Evolutionary conservation across 768 basidiomycete genomes (phyloP), one percentile per base, ranked within the genome.

Genomic region (Naematelia aurantialba): DNA sequence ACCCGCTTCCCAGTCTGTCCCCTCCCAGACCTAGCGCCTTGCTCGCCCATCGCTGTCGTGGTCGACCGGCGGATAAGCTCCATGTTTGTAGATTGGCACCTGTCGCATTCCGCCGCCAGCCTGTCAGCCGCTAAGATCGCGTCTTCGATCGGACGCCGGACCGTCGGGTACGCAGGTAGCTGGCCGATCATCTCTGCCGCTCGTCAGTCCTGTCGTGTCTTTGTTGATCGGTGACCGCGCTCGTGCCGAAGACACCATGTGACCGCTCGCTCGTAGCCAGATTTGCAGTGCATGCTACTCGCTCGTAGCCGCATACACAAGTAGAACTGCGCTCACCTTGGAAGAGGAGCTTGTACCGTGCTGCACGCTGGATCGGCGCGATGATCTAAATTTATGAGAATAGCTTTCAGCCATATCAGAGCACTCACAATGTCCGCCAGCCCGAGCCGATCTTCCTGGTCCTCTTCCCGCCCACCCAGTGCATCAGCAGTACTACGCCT

Each of bases 321-420:
- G 17, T n/a, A 44, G 42, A 2, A 42, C 24, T 13, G 25, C 21
- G 52, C 66, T 52, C 26, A 62, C 61, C 66, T 26, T 59, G 44
- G 57, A 72, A 72, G 26, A 72, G 60, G 3, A 72, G 60, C 21
- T 56, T 62, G 48, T 72, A 72, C 19, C 70, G 29, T 13, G 61
- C 29, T 22, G 68, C 68, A 26, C 70, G 45, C 34, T 67, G 67
- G 1, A 69, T 68, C 4, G 68, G 70, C 52, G 58, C 61, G 42
- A 72, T 63, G 39, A 72, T 58, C 65, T 69, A 12, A 26, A 25
- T 13, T 21, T 31, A 14, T 50, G 22, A 17, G 49, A 29, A 10
- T 25, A 39, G 34, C 26, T 27, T 5, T 12, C 8, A 19, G 48
- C 25, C 4, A 19, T 21, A 47, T 47, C 8, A 8, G 46, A 26